These are phyloP conservation scores for Cytospora chrysosperma DNA, from an alignment of 2,329 filamentous ascomycete species.

Conservation along the genomic window DNA sequence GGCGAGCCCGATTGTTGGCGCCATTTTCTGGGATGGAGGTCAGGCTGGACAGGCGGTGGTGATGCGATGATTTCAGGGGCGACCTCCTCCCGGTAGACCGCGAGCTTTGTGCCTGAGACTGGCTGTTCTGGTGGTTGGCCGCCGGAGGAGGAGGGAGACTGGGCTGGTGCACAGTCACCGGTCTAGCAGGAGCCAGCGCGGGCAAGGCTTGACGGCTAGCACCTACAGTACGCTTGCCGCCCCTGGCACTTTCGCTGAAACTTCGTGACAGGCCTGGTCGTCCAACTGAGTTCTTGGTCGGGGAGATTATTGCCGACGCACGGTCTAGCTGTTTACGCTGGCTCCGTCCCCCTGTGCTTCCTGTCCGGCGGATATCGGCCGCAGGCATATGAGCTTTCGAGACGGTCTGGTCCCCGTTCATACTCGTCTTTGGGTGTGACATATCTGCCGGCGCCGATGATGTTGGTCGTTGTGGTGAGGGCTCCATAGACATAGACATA, in stretches of 20 bases:
- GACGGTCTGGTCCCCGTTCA: constrained; percentile 30
- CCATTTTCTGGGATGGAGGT: constrained; percentile 56
- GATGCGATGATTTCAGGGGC: constrained; percentile 46
- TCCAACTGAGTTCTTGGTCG: constrained; percentile 45
- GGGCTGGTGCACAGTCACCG: constrained; percentile 31
- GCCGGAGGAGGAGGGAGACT: constrained; percentile 2
- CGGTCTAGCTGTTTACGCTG: constrained; percentile 44
- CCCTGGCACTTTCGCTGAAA: constrained; percentile 47
- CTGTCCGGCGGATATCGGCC: constrained; percentile 44
- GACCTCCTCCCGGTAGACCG: constrained; percentile 49
- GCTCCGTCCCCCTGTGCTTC: constrained; percentile 44
- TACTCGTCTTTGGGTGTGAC: constrained; percentile 13
- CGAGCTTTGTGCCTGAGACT: constrained; percentile 36
- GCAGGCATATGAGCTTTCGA: constrained; percentile 31
- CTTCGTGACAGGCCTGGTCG: constrained; percentile 54
- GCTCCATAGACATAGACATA: constrained; percentile 18
- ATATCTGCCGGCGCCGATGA: constrained; percentile 23
- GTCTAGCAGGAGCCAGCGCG: constrained; percentile 47
- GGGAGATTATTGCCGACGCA: constrained; percentile 44
- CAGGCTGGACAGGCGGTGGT: constrained; percentile 50
- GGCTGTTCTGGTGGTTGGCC: constrained; percentile 28
- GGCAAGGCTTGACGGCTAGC: constrained; percentile 42
- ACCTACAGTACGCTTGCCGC: constrained; percentile 42
- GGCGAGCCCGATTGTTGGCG: constrained; percentile 41
- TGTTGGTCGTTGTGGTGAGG: constrained; percentile 17